Evolutionary conservation across 2,329 filamentous ascomycete species (phyloP), one percentile per base, ranked within the genome.

Genomic region (Diaporthe australafricana): DNA sequence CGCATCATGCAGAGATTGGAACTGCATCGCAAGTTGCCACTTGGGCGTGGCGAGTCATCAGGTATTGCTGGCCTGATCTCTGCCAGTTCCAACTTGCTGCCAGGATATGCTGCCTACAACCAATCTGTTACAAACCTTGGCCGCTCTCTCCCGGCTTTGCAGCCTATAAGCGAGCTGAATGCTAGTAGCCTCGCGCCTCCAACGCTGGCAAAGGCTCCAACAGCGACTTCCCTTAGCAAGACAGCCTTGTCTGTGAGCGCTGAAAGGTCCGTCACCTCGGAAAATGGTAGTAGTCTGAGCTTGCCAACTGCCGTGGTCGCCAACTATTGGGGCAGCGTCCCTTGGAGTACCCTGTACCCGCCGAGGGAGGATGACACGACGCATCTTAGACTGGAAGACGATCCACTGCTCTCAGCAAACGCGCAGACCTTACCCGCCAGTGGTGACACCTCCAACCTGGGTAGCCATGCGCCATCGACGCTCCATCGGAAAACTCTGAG

Each of bases 1-100:
- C 91, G 95, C 73, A 94, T 98, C 74, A 98, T 98, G 80, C 94
- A 97, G 80, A 98, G 95, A 81, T 88, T 98, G 55, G 96, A 98
- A 81, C 86, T 98, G 71, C 94, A 97, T 80, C 91, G 96, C 75
- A 97, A 96, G 79, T 87, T 91, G 47, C 90, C 91, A 8, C 89
- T 91, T 73, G 86, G 87, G 38, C 80, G 83, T 25, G 83, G 81
- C 30, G 78, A 80, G 47, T 81, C 87, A 16, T 87, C 89, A 25
- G 95, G 95, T 35, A 95, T 98, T 76, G 94, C 94, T 45, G 93
- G 93, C 80, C 86, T 98, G 66, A 95, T 98, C 74, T 94, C 94
- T 70, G 92, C 94, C 42, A 96, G 93, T 77, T 93, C 97, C 79
- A 93, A 89, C 73, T 87, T 95, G 25, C 84, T 97, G 42, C 93